Percentiles rank a stretch among this genome's conserved stretches.
Evolutionary conservation across 192 early-diverging fungal genomes (phyloP).

Genomic region (Pilaira anomala): DNA sequence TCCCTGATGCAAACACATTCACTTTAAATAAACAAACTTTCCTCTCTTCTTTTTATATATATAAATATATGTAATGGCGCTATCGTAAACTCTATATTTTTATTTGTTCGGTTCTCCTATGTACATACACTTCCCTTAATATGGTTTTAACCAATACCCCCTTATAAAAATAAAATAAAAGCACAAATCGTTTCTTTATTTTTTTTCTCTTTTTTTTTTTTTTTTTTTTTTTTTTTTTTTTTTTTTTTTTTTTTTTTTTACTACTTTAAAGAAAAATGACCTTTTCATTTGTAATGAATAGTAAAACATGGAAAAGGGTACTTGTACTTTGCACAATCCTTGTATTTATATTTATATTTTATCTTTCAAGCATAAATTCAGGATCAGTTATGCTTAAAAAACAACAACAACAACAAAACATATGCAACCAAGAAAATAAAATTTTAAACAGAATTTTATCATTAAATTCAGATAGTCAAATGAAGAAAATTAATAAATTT

Average conservation of each 20-base stretch:
- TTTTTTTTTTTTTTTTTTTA: neutral
- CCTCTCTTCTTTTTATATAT: neutral
- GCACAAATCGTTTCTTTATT: no score
- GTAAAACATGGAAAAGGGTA: slow-evolving; percentile 2
- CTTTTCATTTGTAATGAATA: slow-evolving; percentile 3
- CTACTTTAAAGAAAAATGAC: neutral
- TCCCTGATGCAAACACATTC: no score
- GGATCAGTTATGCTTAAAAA: neutral
- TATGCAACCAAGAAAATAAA: neutral
- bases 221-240: neutral
- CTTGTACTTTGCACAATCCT: slow-evolving; percentile 3
- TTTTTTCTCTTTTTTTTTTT: neutral
- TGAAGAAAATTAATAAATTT: slow-evolving; percentile 1
- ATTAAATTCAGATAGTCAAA: neutral
- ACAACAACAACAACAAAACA: no score
- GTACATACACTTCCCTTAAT: neutral
- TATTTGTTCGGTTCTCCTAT: no score
- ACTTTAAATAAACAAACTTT: no score
- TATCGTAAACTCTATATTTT: no score
- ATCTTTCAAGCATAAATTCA: slow-evolving; percentile 1
- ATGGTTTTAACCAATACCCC: neutral
- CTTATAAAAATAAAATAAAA: no score
- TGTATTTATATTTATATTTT: slow-evolving; percentile 12
- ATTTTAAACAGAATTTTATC: no score
- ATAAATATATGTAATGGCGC: no score